Base-by-base conservation (phyloP, 2,329 filamentous ascomycete genomes). In the Nigrograna mackinnonii region DNA sequence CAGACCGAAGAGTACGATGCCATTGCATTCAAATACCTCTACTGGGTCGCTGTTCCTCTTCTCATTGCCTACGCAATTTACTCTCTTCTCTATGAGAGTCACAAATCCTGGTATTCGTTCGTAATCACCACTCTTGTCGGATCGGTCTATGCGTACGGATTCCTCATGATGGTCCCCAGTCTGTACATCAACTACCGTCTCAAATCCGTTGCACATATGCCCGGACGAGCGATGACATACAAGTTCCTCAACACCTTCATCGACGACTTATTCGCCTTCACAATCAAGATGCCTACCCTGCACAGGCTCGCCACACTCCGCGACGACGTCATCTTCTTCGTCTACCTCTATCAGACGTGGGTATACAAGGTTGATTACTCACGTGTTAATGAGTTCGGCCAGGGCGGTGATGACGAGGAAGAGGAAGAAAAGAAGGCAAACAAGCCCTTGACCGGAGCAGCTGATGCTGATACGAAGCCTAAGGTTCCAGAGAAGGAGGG, bases 181-280 rank as follows among this genome's bases (percentile, higher is more conserved):
- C 78, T 99, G 22, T 99, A 97, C 76, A 99, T 99, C 83, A 99
- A 99, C 79, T 99, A 99, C 77, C 86, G 92, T 11, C 83, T 99
- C 55, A 96, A 83, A 68, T 80, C 76, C 55, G 89, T 97, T 22
- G 94, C 94, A 9, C 94, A 99, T 73, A 96, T 99, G 92, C 91
- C 94, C 1, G 89, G 80, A 55, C 92, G 90, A 74, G 91, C 94
- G 35, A 94, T 99, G 90, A 92, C 86, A 68, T 96, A 96, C 81
- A 96, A 97, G 75, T 96, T 96, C 73, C 76, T 97, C 53, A 96
- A 97, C 75, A 97, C 94, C 4, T 99, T 99, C 69, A 97, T 99
- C 67, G 94, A 99, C 70, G 94, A 99, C 65, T 78, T 99, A 22
- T 99, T 99, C 64, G 94, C 94, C 2, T 99, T 97, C 63, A 99